A percentile compares a stretch with the other conserved stretches of the same genome.
Evolutionary conservation across 1,139 yeast genomes (phyloP).

Genomic region (Wickerhamomyces sp.): DNA sequence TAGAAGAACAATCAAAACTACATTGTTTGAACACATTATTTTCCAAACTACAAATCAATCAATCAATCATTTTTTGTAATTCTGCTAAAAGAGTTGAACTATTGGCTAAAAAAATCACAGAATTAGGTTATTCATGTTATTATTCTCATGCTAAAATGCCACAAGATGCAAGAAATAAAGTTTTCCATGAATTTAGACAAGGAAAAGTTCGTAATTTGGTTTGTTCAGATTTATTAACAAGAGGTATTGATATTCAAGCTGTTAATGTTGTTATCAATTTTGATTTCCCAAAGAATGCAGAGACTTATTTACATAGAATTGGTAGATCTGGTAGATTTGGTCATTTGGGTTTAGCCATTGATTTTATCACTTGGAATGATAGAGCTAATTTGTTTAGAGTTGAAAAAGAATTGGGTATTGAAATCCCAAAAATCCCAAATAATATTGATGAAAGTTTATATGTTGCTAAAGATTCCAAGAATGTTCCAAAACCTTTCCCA

Average conservation of each 20-base stretch:
- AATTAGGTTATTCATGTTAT: conserved; percentile 93
- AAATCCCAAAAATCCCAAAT: conserved; percentile 93
- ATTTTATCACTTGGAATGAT: conserved; percentile 95
- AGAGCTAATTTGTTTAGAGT: conserved; percentile 89
- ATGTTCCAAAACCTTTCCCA: conserved; percentile 86
- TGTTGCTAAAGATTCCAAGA: conserved; percentile 74
- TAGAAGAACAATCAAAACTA: conserved; percentile 91
- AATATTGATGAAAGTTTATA: conserved; percentile 82
- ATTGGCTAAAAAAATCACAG: conserved; percentile 92
- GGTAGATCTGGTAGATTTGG: conserved; percentile 99
- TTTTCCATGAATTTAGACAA: conserved; percentile 97
- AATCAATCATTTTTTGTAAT: conserved; percentile 93
- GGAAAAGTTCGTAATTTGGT: conserved; percentile 97
- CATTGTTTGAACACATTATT: conserved; percentile 94
- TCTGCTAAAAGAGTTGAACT: conserved; percentile 95
- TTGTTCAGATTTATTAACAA: conserved; percentile 91
- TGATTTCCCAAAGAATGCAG: conserved; percentile 98
- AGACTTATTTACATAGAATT: conserved; percentile 94
- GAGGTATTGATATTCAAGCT: conserved; percentile 99
- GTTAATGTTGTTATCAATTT: conserved; percentile 97
- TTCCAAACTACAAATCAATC: conserved; percentile 91
- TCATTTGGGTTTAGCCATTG: conserved; percentile 95
- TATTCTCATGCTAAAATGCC: conserved; percentile 98
- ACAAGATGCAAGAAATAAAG: conserved; percentile 95
- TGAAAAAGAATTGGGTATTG: conserved; percentile 97